Conservation (phyloP, 2,329 filamentous ascomycete species). For the Calonectria pteridis region DNA sequence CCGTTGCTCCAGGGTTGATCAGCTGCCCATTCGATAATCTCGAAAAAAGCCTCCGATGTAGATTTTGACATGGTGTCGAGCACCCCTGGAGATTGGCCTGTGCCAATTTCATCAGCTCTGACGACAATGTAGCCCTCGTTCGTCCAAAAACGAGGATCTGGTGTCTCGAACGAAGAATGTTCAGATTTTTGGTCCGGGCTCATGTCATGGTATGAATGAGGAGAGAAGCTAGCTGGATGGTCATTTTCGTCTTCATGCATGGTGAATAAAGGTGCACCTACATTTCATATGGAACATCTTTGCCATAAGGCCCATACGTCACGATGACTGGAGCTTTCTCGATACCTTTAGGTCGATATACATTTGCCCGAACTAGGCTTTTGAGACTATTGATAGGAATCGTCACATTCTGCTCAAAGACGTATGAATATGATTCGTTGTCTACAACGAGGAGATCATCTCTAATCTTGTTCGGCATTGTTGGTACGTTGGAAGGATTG, state of each 20-base stretch:
- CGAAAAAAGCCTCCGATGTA: background rate
- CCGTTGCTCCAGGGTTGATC: slow-evolving; percentile 55
- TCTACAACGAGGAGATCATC: background rate
- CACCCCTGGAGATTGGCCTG: slow-evolving; percentile 8
- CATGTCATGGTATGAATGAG: background rate
- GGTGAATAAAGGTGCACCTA: slow-evolving; percentile 37
- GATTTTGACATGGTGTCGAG: background rate
- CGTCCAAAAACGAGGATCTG: slow-evolving; percentile 20
- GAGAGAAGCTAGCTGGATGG: background rate
- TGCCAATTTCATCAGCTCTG: slow-evolving; percentile 14
- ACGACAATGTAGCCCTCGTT: slow-evolving; percentile 7
- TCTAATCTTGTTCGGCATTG: background rate
- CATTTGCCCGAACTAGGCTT: slow-evolving; percentile 52
- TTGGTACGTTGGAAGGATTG: slow-evolving; percentile 2
- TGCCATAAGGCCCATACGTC: slow-evolving; percentile 81
- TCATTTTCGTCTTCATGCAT: background rate
- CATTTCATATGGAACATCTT: slow-evolving; percentile 75
- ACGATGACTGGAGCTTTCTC: slow-evolving; percentile 68
- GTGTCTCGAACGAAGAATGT: slow-evolving; percentile 19
- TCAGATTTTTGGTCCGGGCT: slow-evolving; percentile 7
- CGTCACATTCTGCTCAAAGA: slow-evolving; percentile 54
- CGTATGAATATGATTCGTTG: slow-evolving; percentile 49
- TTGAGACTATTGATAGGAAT: slow-evolving; percentile 47
- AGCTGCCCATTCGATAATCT: slow-evolving; percentile 4
- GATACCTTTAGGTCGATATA: slow-evolving; percentile 51